phyloP scores from a whole-genome alignment of 129 eudicot genomes.

The Flaveria sonorensis region DNA sequence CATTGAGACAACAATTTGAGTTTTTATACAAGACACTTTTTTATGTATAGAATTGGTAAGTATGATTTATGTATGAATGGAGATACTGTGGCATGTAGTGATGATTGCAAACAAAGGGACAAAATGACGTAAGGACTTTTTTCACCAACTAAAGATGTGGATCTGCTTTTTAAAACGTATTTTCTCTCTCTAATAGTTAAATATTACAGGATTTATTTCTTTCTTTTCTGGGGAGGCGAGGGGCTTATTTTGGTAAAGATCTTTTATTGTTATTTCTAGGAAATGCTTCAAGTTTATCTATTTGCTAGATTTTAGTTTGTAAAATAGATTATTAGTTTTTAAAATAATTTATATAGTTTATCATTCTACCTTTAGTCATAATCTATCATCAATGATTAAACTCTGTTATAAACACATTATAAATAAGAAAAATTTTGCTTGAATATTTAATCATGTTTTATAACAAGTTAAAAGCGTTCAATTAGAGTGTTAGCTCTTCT shows the following conservation, averaged over 20 bases:
- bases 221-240: neutral
- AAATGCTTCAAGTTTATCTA: neutral
- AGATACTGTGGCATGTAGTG: constrained; percentile 18
- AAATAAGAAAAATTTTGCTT: no score
- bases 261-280: neutral
- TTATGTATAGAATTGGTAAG: neutral
- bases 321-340: neutral
- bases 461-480: no score
- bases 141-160: constrained; percentile 25
- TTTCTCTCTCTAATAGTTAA: neutral
- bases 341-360: neutral
- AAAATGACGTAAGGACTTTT: constrained; percentile 16
- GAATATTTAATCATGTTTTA: no score
- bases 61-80: constrained; percentile 4
- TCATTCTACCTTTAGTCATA: neutral
- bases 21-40: neutral
- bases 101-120: constrained; percentile 34
- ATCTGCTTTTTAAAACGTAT: constrained; percentile 15
- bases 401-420: neutral
- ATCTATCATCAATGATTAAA: neutral
- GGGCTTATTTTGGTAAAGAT: neutral
- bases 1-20: neutral
- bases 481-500: no score
- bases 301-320: neutral
- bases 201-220: neutral